phyloP scores from a whole-genome alignment of 305 asterid species.

The Vinca major region DNA sequence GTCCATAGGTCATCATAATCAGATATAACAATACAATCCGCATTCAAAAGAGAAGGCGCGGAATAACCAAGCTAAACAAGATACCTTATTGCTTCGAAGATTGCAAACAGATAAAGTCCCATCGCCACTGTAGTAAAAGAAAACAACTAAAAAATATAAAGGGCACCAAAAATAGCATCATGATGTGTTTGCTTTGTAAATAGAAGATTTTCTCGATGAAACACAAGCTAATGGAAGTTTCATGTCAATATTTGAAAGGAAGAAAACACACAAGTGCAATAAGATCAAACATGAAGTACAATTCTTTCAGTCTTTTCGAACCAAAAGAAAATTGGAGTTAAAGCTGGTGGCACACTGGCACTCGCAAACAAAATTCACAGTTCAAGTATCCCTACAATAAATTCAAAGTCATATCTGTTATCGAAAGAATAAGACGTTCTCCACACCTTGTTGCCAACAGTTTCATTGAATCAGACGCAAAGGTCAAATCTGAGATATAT shows the following conservation, averaged over 20 bases:
- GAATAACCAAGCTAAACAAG: slow-evolving; percentile 11
- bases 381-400: not conserved
- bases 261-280: not conserved
- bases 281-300: not conserved
- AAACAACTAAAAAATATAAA: not conserved
- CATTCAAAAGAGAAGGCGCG: not conserved
- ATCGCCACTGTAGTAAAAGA: slow-evolving; percentile 58
- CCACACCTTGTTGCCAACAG: slow-evolving; percentile 69
- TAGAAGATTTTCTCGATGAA: not conserved
- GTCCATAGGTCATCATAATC: slow-evolving; percentile 2
- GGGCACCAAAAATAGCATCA: not conserved
- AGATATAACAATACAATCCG: not conserved
- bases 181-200: not conserved
- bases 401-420: not conserved
- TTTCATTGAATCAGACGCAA: slow-evolving; percentile 67
- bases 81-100: slow-evolving; percentile 81
- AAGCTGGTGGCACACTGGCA: not conserved
- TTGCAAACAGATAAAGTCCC: slow-evolving; percentile 90
- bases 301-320: not conserved
- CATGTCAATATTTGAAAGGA: not conserved
- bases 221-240: not conserved
- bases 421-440: not conserved
- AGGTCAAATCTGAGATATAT: slow-evolving; percentile 75
- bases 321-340: not conserved
- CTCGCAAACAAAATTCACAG: not conserved